Evolutionary conservation across 2,329 filamentous ascomycete species (phyloP).

Genomic region (Aspergillus sclerotialis): DNA sequence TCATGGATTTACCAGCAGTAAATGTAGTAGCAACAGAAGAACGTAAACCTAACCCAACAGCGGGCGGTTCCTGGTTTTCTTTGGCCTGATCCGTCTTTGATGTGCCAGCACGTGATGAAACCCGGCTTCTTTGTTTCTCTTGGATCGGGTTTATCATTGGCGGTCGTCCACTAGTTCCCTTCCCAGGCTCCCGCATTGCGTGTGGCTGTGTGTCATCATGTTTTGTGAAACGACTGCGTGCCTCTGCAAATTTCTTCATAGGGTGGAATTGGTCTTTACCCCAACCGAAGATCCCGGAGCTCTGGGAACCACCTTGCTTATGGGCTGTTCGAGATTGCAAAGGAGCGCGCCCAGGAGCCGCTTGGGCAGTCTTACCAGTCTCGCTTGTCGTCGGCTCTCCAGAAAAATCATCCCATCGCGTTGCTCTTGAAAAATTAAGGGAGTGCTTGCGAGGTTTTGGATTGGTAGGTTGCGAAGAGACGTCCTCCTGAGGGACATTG

Average conservation of each 20-base stretch:
- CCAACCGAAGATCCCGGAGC: constrained; percentile 23
- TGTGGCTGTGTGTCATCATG: constrained; percentile 33
- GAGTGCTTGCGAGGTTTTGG: constrained; percentile 9
- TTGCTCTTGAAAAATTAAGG: constrained; percentile 10
- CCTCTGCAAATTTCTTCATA: constrained; percentile 28
- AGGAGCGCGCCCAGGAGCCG: constrained; percentile 42
- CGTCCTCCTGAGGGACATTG: constrained; percentile 8
- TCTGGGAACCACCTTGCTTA: constrained; percentile 19
- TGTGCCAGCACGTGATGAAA: constrained; percentile 44
- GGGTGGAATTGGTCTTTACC: constrained; percentile 32
- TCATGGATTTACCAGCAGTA: constrained; percentile 18
- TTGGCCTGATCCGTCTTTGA: constrained; percentile 13
- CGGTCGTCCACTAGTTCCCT: constrained; percentile 63
- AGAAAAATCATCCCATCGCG: constrained; percentile 59
- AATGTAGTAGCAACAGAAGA: constrained; percentile 28
- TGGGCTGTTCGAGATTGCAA: constrained; percentile 18
- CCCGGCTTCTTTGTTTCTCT: constrained; percentile 51
- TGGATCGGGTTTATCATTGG: constrained; percentile 58
- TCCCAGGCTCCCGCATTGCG: constrained; percentile 52
- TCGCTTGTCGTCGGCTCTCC: constrained; percentile 57
- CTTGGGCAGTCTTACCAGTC: constrained; percentile 50
- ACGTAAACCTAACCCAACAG: constrained; percentile 16
- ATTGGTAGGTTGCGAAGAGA: constrained; percentile 6
- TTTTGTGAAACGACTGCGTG: constrained; percentile 31
- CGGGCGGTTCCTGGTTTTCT: constrained; percentile 26